Conservation (phyloP, 1,284 basidiomycete genomes). For the Irpex sp. region DNA sequence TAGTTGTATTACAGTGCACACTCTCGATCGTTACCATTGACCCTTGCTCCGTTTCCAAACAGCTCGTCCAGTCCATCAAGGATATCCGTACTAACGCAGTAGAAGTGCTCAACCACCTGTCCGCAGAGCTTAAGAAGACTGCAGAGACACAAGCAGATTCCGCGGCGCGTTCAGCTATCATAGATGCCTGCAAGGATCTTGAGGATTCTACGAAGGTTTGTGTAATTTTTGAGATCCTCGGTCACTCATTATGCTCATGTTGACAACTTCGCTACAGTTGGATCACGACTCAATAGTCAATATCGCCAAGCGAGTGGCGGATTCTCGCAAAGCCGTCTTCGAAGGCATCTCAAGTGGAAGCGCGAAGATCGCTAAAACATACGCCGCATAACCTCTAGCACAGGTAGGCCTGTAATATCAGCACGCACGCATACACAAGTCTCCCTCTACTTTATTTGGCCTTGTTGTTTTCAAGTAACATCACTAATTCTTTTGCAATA, state of each 20-base stretch:
- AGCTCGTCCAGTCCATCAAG: conserved; percentile 69
- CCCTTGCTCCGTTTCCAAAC: not conserved
- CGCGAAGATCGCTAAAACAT: conserved; percentile 45
- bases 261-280: conserved; percentile 37
- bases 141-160: conserved; percentile 47
- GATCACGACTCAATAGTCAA: conserved; percentile 61
- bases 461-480: not conserved
- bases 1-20: conserved; percentile 13
- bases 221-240: not conserved
- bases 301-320: conserved; percentile 60
- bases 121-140: conserved; percentile 44
- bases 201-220: conserved; percentile 40
- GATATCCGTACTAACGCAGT: conserved; percentile 50
- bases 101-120: conserved; percentile 53
- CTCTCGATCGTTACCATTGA: not conserved
- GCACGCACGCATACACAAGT: not conserved
- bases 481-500: not conserved
- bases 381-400: conserved; percentile 24
- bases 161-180: conserved; percentile 49
- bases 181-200: conserved; percentile 45
- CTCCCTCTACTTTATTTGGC: not conserved
- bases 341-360: conserved; percentile 72
- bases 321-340: conserved; percentile 65
- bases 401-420: not conserved
- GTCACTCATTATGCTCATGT: conserved; percentile 2